Evolutionary conservation across 345 rosid species (phyloP).

Genomic region (Linum tenue): DNA sequence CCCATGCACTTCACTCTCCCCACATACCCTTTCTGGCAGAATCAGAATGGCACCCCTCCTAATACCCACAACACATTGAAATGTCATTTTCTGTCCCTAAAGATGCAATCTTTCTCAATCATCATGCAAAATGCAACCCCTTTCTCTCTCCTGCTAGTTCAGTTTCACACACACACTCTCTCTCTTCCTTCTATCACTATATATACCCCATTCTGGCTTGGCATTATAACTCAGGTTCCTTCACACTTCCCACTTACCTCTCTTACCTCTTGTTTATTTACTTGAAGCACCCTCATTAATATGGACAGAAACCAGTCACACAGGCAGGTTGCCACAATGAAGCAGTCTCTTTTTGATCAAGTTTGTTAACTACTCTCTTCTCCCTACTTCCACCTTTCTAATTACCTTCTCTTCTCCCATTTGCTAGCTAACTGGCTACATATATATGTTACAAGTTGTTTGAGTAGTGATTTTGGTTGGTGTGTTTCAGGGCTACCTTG

Average conservation of each 20-base stretch:
- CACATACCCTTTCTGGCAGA: too few species aligned
- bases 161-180: background rate
- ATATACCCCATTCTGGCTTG: conserved; percentile 16
- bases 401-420: background rate
- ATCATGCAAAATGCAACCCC: too few species aligned
- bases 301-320: conserved; percentile 38
- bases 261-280: background rate
- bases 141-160: background rate
- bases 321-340: conserved; percentile 41
- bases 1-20: too few species aligned
- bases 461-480: background rate
- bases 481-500: conserved; percentile 41
- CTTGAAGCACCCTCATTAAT: conserved; percentile 5
- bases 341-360: conserved; percentile 69
- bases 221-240: conserved; percentile 7
- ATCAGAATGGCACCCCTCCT: too few species aligned
- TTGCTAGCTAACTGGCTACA: background rate
- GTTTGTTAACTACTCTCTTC: conserved; percentile 13
- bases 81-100: too few species aligned
- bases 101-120: too few species aligned
- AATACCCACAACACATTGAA: too few species aligned
- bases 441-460: background rate
- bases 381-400: background rate
- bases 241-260: background rate
- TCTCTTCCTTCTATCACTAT: conserved; percentile 14